phyloP scores from a whole-genome alignment of 768 basidiomycete species.

The Auricularia auricula-judae region DNA sequence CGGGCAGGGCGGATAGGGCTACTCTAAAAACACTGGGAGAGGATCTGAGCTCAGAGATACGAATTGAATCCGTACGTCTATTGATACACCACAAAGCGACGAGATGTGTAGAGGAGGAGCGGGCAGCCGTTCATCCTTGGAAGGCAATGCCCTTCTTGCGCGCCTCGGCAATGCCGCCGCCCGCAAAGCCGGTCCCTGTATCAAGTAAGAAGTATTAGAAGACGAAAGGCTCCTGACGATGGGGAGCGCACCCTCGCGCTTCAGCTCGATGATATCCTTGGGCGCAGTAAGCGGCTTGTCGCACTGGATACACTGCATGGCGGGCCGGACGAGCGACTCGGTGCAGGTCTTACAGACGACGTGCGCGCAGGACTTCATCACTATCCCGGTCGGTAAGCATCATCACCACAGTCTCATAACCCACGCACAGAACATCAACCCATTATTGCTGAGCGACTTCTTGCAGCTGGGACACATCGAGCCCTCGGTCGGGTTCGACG shows the following conservation, averaged over 20 bases:
- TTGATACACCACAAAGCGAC: background rate
- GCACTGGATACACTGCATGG: conserved; percentile 81
- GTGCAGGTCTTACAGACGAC: conserved; percentile 87
- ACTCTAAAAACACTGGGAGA: too few species aligned
- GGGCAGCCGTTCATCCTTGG: conserved; percentile 48
- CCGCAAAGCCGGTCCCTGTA: conserved; percentile 84
- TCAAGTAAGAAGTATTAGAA: too few species aligned
- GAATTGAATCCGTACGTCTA: background rate
- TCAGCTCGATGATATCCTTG: conserved; percentile 70
- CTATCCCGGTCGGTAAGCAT: conserved; percentile 23
- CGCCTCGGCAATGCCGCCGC: conserved; percentile 89
- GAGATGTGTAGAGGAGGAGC: background rate
- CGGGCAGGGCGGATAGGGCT: too few species aligned
- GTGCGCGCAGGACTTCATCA: conserved; percentile 81
- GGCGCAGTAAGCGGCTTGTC: conserved; percentile 47
- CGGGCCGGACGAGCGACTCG: conserved; percentile 70
- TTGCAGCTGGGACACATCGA: conserved; percentile 86
- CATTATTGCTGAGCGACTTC: conserved; percentile 69
- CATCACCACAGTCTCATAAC: too few species aligned
- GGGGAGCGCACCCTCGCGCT: conserved; percentile 64
- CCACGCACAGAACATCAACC: conserved; percentile 53
- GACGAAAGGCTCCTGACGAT: background rate
- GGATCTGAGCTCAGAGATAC: too few species aligned
- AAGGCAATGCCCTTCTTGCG: conserved; percentile 72
- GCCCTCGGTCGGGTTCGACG: conserved; percentile 21